A percentile compares a stretch with the other conserved stretches of the same genome.
Evolutionary conservation across 1,284 basidiomycete genomes (phyloP).

Genomic region (Ustilago loliicola): DNA sequence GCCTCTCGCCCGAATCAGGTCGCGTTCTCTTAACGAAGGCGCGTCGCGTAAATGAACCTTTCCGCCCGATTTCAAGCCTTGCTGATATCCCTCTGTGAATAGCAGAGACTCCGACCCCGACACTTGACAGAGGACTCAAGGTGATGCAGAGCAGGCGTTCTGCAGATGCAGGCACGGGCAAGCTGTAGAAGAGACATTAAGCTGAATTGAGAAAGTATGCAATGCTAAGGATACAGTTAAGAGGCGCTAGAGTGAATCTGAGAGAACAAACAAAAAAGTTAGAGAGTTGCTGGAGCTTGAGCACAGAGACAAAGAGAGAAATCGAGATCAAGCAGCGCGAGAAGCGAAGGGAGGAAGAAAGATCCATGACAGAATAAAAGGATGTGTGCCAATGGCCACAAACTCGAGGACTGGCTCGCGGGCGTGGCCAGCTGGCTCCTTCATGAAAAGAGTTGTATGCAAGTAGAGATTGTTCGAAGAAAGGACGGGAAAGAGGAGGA

Average conservation of each 20-base stretch:
- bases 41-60: conserved; percentile 23
- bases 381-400: conserved; percentile 5
- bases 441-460: not conserved
- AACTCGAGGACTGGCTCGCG: not conserved
- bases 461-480: not conserved
- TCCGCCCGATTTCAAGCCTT: not conserved
- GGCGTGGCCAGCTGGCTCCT: conserved; percentile 8
- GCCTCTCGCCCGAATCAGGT: conserved; percentile 21
- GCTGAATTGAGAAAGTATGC: conserved; percentile 14
- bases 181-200: not conserved
- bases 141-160: not conserved
- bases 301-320: not conserved
- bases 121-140: not conserved
- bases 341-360: conserved; percentile 1
- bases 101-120: not conserved
- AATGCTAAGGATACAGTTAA: conserved; percentile 38
- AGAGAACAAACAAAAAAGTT: not conserved
- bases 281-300: conserved; percentile 2
- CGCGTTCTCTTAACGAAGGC: not conserved
- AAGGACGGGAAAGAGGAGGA: not conserved
- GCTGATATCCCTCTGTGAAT: not conserved
- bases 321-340: not conserved
- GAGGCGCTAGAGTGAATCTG: not conserved
- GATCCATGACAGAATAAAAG: conserved; percentile 8
- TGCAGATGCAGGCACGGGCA: not conserved